phyloP scores from a whole-genome alignment of 2,329 filamentous ascomycete species.

The Coniochaeta pulveracea region DNA sequence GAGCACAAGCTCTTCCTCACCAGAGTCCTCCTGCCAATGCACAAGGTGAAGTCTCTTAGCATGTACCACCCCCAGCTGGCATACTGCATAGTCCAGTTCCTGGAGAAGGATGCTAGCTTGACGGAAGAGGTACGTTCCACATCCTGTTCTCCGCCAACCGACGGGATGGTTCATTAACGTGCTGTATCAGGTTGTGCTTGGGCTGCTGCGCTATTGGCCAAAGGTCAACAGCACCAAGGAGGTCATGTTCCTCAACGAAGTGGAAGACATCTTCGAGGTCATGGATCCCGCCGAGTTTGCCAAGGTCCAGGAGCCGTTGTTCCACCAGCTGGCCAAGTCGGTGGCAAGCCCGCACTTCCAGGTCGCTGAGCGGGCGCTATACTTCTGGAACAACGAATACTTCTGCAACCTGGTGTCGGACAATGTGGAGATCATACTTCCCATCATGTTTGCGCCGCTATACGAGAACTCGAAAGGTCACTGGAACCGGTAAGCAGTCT shows the following conservation, averaged over 20 bases:
- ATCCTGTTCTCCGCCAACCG: not conserved
- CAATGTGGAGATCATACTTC: conserved; percentile 95
- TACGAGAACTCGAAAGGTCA: conserved; percentile 99
- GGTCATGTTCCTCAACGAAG: conserved; percentile 98
- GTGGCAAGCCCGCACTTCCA: conserved; percentile 98
- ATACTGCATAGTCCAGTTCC: conserved; percentile 97
- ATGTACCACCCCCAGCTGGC: conserved; percentile 99
- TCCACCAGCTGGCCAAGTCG: conserved; percentile 94
- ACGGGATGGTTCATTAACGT: not conserved
- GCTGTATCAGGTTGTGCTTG: conserved; percentile 68
- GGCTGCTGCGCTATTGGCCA: conserved; percentile 91
- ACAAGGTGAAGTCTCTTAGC: conserved; percentile 98
- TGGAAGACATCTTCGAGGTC: conserved; percentile 98
- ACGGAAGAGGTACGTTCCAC: conserved; percentile 72
- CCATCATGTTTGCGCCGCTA: conserved; percentile 97
- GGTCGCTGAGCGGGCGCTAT: conserved; percentile 90
- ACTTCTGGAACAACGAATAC: conserved; percentile 99
- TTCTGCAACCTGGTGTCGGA: conserved; percentile 99
- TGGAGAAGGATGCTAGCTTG: conserved; percentile 93
- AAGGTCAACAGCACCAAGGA: conserved; percentile 99
- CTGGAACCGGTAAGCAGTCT: conserved; percentile 77
- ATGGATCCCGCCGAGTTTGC: conserved; percentile 99
- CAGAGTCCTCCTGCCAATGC: conserved; percentile 79
- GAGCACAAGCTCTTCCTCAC: conserved; percentile 98
- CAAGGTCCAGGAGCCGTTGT: conserved; percentile 95